Percentiles rank a stretch among this genome's conserved stretches.
Conservation (phyloP, 768 basidiomycete genomes). For the Piloderma croceum region DNA sequence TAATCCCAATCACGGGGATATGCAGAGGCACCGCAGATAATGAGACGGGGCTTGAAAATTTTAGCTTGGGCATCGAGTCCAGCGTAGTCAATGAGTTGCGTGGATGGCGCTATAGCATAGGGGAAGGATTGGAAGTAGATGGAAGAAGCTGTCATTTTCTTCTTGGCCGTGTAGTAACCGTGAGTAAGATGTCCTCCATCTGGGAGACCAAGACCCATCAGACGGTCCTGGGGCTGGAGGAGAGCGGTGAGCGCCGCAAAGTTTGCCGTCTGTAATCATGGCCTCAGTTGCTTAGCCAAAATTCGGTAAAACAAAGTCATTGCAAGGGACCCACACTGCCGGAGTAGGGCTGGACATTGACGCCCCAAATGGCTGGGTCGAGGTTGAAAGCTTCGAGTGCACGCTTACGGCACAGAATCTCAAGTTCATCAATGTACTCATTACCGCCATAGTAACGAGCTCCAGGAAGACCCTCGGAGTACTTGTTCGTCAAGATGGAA, state of each 20-base stretch:
- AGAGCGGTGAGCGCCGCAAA: slow-evolving; percentile 96
- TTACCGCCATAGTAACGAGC: slow-evolving; percentile 98
- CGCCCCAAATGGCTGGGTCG: slow-evolving; percentile 89
- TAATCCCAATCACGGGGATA: slow-evolving; percentile 99
- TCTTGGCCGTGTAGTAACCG: slow-evolving; percentile 97
- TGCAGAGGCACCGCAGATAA: slow-evolving; percentile 97
- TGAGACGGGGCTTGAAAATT: slow-evolving; percentile 89
- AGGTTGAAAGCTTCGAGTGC: slow-evolving; percentile 95
- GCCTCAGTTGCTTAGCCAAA: no score
- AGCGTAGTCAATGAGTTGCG: slow-evolving; percentile 87
- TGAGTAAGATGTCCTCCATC: slow-evolving; percentile 98
- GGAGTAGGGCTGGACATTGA: slow-evolving; percentile 99
- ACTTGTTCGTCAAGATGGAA: slow-evolving; percentile 98
- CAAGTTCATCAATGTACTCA: slow-evolving; percentile 96
- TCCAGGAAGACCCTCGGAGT: slow-evolving; percentile 98
- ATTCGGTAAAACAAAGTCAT: background rate
- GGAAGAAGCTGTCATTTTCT: slow-evolving; percentile 99
- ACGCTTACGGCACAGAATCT: slow-evolving; percentile 89
- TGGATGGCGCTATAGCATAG: slow-evolving; percentile 76
- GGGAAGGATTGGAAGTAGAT: slow-evolving; percentile 99
- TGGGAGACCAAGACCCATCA: slow-evolving; percentile 98
- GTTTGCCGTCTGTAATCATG: slow-evolving; percentile 87
- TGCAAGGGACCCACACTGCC: slow-evolving; percentile 69
- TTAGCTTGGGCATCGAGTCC: slow-evolving; percentile 78
- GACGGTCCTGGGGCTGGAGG: slow-evolving; percentile 92